Evolutionary conservation across 2,329 filamentous ascomycete species (phyloP), one percentile per base, ranked within the genome.

Genomic region (Trichophyton simii): DNA sequence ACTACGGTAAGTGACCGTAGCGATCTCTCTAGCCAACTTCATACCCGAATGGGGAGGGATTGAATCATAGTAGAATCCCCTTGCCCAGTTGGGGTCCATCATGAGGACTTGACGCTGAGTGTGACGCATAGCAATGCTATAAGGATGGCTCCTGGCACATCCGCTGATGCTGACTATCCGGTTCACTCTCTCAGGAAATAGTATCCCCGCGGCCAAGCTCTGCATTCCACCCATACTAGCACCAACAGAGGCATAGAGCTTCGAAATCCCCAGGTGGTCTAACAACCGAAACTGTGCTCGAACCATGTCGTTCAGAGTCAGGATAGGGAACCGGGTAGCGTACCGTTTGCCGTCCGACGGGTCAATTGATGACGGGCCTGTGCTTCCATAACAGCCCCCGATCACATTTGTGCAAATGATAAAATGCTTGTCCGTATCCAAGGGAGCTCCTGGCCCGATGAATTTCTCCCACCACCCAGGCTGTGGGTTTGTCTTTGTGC

Each of bases 201-300:
- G 76, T 0, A 88, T 84, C 2, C 89, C 94, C 0, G 90, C 88
- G 6, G 91, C 91, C 3, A 99, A 81, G 67, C 89, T 94, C 72
- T 96, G 92, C 94, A 99, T 99, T 60, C 94, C 94, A 60, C 94
- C 94, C 94, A 99, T 99, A 73, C 90, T 96, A 4, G 89, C 90
- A 13, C 94, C 94, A 20, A 99, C 92, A 63, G 89, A 95, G 18
- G 94, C 94, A 72, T 95, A 89, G 8, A 99, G 80, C 69, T 84
- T 88, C 25, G 83, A 71, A 54, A 99, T 87, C 4, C 86, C 86
- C 31, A 99, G 78, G 3, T 78, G 75, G 72, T 97, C 91, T 11
- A 99, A 80, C 34, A 99, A 82, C 50, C 88, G 82, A 77, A 97
- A 96, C 73, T 99, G 94, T 3, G 91, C 92, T 60, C 91, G 85